A percentile compares a stretch with the other conserved stretches of the same genome.
These are phyloP conservation scores for Trypanosoma cruzi DNA, from an alignment of 208 protist species.

Conservation along the genomic window DNA sequence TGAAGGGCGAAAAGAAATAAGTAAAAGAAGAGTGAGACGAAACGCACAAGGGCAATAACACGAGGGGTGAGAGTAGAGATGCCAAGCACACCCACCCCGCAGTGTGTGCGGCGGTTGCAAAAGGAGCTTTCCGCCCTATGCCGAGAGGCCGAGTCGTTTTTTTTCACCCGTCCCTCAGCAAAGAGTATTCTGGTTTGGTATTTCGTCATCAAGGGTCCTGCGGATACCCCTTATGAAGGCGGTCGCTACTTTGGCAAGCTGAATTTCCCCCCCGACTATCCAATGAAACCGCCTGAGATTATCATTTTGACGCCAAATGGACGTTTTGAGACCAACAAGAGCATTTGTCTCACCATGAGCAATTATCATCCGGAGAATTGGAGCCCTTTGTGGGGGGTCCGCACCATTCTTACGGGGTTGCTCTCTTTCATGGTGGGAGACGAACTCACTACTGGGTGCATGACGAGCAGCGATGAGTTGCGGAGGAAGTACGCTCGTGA, in stretches of 20 bases:
- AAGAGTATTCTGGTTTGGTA: conserved; percentile 96
- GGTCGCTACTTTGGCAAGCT: conserved; percentile 97
- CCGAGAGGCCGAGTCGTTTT: conserved; percentile 33
- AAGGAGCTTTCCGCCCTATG: conserved; percentile 58
- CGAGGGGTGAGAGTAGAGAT: neutral
- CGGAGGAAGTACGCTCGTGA: conserved; percentile 47
- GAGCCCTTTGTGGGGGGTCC: conserved; percentile 86
- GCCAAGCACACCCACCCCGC: conserved; percentile 18
- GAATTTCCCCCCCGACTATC: conserved; percentile 95
- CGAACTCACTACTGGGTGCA: conserved; percentile 42
- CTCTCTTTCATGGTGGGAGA: conserved; percentile 83
- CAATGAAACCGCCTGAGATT: conserved; percentile 94
- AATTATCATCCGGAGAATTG: conserved; percentile 90
- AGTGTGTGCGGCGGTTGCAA: conserved; percentile 46
- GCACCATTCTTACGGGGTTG: conserved; percentile 83
- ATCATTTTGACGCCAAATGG: conserved; percentile 88
- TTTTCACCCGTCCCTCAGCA: conserved; percentile 42
- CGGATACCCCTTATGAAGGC: conserved; percentile 89
- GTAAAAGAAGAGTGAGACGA: too few relatives aligned
- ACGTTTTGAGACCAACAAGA: conserved; percentile 58
- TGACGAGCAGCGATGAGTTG: conserved; percentile 30
- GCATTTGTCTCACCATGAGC: conserved; percentile 86
- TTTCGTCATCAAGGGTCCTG: conserved; percentile 95
- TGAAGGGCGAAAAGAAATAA: neutral
- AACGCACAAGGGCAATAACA: neutral